Percentiles rank a stretch among this genome's conserved stretches.
Conservation (phyloP, 169 alveolate genomes). For the Cryptosporidium tyzzeri region DNA sequence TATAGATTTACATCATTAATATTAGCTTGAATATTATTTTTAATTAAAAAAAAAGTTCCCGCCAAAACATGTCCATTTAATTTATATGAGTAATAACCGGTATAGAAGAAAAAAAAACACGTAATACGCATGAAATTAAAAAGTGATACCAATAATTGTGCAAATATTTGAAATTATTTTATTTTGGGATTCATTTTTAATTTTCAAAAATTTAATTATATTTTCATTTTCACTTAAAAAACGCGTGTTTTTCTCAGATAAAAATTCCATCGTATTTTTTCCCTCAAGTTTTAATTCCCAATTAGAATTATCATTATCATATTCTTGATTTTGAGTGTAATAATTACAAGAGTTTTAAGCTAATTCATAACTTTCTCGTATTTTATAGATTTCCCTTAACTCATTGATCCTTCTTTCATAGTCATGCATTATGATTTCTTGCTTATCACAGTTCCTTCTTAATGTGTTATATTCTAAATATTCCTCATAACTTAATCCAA, state of each 20-base stretch:
- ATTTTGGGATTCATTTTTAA: constrained; percentile 3
- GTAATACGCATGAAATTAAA: not conserved
- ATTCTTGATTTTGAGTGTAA: not conserved
- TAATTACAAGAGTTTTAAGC: not conserved
- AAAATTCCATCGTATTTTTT: not conserved
- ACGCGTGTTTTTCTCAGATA: not conserved
- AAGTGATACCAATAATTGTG: constrained; percentile 31
- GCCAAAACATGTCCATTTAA: not conserved
- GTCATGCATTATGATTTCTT: not conserved
- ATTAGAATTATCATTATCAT: not conserved
- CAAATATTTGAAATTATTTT: not conserved
- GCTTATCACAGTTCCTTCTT: not conserved
- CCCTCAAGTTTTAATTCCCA: not conserved
- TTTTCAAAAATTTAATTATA: not conserved
- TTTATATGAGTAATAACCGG: not conserved
- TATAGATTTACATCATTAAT: not conserved
- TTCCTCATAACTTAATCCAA: not conserved
- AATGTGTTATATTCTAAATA: not conserved
- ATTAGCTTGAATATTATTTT: not conserved
- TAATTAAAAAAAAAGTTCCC: not conserved
- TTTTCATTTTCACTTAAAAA: constrained; percentile 5
- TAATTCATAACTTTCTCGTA: not conserved
- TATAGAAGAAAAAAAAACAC: not conserved
- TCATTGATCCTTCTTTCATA: constrained; percentile 6
- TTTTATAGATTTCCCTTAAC: not conserved